phyloP scores from a whole-genome alignment of 345 rosid species.

The Camelina laxa region DNA sequence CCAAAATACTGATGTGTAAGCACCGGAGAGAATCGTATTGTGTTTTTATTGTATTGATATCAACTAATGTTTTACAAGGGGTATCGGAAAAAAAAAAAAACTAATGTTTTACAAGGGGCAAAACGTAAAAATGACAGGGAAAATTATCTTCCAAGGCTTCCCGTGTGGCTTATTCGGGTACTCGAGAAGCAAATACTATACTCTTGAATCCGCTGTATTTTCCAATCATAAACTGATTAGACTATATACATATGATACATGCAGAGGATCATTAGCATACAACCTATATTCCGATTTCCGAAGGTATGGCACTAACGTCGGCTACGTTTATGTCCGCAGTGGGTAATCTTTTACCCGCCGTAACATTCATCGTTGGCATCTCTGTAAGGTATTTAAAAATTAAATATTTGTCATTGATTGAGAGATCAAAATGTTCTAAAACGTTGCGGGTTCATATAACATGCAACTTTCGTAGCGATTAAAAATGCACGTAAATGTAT shows the following conservation, averaged over 20 bases:
- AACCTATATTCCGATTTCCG: constrained; percentile 39
- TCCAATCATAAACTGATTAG: neutral
- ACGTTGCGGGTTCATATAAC: too few relatives aligned
- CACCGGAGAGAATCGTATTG: too few relatives aligned
- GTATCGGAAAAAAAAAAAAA: too few relatives aligned
- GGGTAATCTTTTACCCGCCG: constrained; percentile 51
- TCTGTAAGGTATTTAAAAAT: constrained; percentile 34
- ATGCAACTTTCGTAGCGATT: too few relatives aligned
- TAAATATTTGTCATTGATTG: too few relatives aligned
- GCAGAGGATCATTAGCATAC: constrained; percentile 51
- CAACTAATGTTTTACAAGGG: too few relatives aligned
- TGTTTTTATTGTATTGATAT: too few relatives aligned
- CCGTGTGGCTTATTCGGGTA: constrained; percentile 58
- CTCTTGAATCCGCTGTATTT: too few relatives aligned
- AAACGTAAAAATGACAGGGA: constrained; percentile 52
- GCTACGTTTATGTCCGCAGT: constrained; percentile 55
- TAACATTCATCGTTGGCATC: constrained; percentile 54
- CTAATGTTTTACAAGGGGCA: constrained; percentile 28
- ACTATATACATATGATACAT: constrained; percentile 18
- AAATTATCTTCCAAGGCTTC: constrained; percentile 48
- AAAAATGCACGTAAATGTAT: neutral
- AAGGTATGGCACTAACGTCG: constrained; percentile 55
- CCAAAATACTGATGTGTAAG: too few relatives aligned
- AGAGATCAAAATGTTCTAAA: too few relatives aligned
- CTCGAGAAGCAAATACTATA: too few relatives aligned